Conservation (phyloP, 2,329 filamentous ascomycete genomes). For the Trichophyton rubrum region DNA sequence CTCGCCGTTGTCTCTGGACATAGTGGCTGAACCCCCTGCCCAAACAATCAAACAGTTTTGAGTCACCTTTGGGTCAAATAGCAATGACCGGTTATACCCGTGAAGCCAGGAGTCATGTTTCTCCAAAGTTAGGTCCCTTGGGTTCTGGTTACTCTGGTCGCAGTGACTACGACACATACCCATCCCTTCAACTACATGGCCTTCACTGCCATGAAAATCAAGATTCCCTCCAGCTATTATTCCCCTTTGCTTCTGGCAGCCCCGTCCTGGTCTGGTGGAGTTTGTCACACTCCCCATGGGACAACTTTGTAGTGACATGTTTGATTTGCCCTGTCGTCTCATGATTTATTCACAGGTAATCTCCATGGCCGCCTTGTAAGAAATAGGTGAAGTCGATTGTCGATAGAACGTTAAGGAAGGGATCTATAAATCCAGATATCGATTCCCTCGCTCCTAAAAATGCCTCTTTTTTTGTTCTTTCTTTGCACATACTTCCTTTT, state of each 20-base stretch:
- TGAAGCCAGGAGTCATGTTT: neutral
- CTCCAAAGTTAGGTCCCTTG: neutral
- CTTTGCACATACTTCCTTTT: neutral
- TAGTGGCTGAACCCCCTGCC: neutral
- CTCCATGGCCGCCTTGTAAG: neutral
- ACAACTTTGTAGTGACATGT: constrained; percentile 3
- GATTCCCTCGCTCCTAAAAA: neutral
- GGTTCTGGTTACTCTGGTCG: neutral
- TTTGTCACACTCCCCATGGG: neutral
- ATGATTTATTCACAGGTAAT: constrained; percentile 3
- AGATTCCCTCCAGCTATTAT: neutral
- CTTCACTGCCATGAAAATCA: neutral
- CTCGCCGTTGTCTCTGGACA: constrained; percentile 72
- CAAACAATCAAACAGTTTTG: neutral
- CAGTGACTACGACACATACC: neutral
- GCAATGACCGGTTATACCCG: neutral
- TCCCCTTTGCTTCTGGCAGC: neutral
- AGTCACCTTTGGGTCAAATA: neutral
- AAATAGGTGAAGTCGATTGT: neutral
- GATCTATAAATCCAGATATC: neutral
- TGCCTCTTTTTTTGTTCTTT: neutral
- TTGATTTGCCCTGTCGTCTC: neutral
- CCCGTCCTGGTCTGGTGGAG: neutral
- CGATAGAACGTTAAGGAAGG: neutral
- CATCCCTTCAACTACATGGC: neutral